phyloP scores from a whole-genome alignment of 176 grass and related monocot genomes.

The Elaeis guineensis region DNA sequence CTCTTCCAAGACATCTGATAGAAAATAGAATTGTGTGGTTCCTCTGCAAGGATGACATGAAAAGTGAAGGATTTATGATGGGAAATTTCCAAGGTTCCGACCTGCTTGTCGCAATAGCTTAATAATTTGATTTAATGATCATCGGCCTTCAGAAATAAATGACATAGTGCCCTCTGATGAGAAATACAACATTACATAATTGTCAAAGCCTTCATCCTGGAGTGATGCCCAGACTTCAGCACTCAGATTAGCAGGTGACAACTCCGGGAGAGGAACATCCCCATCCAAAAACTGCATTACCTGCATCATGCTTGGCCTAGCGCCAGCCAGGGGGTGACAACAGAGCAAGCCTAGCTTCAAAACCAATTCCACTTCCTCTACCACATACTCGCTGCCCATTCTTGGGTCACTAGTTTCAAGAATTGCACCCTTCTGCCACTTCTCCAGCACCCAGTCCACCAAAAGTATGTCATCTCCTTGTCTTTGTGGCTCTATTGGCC shows the following conservation, averaged over 20 bases:
- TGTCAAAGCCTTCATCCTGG: slow-evolving; percentile 28
- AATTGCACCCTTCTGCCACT: not conserved
- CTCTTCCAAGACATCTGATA: no score
- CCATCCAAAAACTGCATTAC: slow-evolving; percentile 26
- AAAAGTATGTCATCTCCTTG: not conserved
- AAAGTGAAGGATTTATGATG: no score
- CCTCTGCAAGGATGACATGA: no score
- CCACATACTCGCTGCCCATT: not conserved
- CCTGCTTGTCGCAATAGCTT: no score
- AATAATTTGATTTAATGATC: no score
- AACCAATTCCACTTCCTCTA: not conserved
- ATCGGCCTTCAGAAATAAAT: no score
- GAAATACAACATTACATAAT: not conserved
- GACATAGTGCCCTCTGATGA: not conserved
- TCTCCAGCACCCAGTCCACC: slow-evolving; percentile 15
- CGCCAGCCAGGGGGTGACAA: slow-evolving; percentile 24
- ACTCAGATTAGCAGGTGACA: slow-evolving; percentile 17
- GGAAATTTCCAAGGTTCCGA: no score
- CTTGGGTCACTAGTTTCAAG: not conserved
- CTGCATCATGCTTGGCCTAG: slow-evolving; percentile 23
- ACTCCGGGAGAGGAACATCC: slow-evolving; percentile 9
- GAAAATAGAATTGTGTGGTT: no score
- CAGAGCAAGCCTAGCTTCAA: slow-evolving; percentile 11
- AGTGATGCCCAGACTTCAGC: slow-evolving; percentile 22
- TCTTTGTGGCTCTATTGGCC: not conserved